Evolutionary conservation across 805 yeast genomes (phyloP).

Genomic region (Wickerhamomyces silvicola): DNA sequence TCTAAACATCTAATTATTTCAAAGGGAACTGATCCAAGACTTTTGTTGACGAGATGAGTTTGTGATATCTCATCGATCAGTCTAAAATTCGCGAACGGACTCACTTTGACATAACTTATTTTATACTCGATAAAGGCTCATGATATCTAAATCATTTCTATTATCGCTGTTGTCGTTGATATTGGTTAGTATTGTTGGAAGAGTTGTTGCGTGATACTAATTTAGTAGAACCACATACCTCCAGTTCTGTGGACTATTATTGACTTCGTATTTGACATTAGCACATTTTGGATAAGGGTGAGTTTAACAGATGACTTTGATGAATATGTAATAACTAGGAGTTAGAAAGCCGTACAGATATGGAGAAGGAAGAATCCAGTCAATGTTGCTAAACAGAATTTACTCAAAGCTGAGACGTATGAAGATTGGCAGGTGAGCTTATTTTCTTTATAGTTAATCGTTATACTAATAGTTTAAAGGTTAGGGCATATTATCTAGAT

Average conservation of each 20-base stretch:
- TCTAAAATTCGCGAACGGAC: too few species aligned
- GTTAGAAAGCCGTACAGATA: slow-evolving; percentile 13
- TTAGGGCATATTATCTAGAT: slow-evolving; percentile 42
- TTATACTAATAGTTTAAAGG: too few species aligned
- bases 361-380: slow-evolving; percentile 35
- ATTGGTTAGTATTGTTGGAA: slow-evolving; percentile 8
- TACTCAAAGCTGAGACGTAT: slow-evolving; percentile 49
- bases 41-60: too few species aligned
- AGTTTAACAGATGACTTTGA: slow-evolving; percentile 2
- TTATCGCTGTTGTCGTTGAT: slow-evolving; percentile 13
- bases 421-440: slow-evolving; percentile 79
- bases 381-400: slow-evolving; percentile 40
- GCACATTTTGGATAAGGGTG: slow-evolving; percentile 33
- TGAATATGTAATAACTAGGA: slow-evolving; percentile 13
- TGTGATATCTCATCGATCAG: too few species aligned
- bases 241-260: slow-evolving; percentile 34
- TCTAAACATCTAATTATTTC: too few species aligned
- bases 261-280: slow-evolving; percentile 35
- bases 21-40: too few species aligned
- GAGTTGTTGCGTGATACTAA: neutral
- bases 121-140: too few species aligned
- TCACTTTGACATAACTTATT: too few species aligned
- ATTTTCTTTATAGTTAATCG: too few species aligned
- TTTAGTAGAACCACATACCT: slow-evolving; percentile 30
- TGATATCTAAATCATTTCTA: slow-evolving; percentile 7